Percentiles rank a stretch among this genome's conserved stretches.
These are phyloP conservation scores for Apiotrichum siamense DNA, from an alignment of 1,284 basidiomycete species.

Conservation along the genomic window DNA sequence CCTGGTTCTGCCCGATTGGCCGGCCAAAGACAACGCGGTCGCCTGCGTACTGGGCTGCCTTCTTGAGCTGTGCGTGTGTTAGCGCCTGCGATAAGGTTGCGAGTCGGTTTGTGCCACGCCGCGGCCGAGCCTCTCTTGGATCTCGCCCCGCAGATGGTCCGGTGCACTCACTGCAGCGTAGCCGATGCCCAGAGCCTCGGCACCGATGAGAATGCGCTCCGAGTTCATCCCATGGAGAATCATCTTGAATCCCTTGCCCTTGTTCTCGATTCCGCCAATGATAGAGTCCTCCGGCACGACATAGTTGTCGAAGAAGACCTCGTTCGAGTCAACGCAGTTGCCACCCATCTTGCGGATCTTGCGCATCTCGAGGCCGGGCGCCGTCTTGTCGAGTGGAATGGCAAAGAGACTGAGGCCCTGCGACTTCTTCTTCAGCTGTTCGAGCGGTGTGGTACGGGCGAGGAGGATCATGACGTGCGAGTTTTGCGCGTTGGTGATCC, in stretches of 20 bases:
- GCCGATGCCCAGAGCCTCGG: constrained; percentile 46
- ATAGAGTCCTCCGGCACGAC: constrained; percentile 8
- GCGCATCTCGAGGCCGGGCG: constrained; percentile 10
- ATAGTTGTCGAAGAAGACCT: constrained; percentile 19
- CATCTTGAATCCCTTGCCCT: constrained; percentile 47
- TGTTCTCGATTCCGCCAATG: constrained; percentile 13
- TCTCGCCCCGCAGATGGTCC: too few species aligned
- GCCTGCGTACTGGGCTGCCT: constrained; percentile 9
- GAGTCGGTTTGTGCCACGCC: too few species aligned
- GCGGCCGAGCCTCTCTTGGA: too few species aligned
- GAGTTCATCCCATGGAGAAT: constrained; percentile 43
- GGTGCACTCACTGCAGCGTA: constrained; percentile 9
- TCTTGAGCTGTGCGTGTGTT: constrained; percentile 3
- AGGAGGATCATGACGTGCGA: constrained; percentile 23
- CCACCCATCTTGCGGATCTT: constrained; percentile 15
- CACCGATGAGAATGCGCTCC: constrained; percentile 48
- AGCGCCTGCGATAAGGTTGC: too few species aligned
- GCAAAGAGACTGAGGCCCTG: constrained; percentile 13
- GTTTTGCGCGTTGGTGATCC: constrained; percentile 18
- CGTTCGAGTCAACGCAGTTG: constrained; percentile 17
- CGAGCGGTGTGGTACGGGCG: constrained; percentile 19
- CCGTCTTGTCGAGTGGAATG: constrained; percentile 16
- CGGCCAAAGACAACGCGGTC: constrained; percentile 19
- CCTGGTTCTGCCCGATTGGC: constrained; percentile 19
- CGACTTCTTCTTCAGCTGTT: constrained; percentile 15